phyloP scores from a whole-genome alignment of 31 red algal species.

The Porphyra umbilicalis region DNA sequence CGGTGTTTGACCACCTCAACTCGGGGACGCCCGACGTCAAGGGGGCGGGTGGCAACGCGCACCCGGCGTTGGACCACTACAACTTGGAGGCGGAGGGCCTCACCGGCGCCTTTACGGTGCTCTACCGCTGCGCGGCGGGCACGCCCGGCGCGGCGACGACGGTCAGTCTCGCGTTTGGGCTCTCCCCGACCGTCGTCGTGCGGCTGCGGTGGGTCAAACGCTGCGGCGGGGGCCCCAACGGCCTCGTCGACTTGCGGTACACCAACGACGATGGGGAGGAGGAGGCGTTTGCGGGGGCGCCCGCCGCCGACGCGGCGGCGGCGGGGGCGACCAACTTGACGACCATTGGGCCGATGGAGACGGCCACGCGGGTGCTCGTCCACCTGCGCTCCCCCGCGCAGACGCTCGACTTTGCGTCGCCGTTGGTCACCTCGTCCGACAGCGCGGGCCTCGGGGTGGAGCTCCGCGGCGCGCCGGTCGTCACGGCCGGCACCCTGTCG shows the following conservation, averaged over 20 bases:
- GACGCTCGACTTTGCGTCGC: neutral
- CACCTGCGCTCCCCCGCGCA: neutral
- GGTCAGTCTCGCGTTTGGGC: constrained; percentile 4
- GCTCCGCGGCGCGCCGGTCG: neutral
- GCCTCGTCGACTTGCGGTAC: neutral
- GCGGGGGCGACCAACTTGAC: neutral
- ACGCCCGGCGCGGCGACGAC: constrained; percentile 15
- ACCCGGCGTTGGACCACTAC: constrained; percentile 20
- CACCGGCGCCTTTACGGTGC: constrained; percentile 38
- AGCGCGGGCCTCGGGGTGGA: neutral
- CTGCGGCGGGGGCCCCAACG: neutral
- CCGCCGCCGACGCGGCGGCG: neutral
- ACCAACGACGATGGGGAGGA: neutral
- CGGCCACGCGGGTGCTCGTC: neutral
- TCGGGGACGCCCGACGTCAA: neutral
- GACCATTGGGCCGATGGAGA: neutral
- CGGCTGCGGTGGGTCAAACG: neutral
- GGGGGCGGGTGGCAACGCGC: constrained; percentile 14
- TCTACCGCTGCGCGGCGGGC: constrained; percentile 35
- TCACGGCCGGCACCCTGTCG: constrained; percentile 29
- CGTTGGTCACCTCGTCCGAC: neutral
- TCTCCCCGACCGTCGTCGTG: neutral
- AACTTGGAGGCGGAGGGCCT: constrained; percentile 24
- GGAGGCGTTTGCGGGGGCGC: neutral
- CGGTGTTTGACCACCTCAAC: constrained; percentile 8